These are phyloP conservation scores for Chamaecrista fasciculata DNA, from an alignment of 306 rosid species.

Conservation along the genomic window DNA sequence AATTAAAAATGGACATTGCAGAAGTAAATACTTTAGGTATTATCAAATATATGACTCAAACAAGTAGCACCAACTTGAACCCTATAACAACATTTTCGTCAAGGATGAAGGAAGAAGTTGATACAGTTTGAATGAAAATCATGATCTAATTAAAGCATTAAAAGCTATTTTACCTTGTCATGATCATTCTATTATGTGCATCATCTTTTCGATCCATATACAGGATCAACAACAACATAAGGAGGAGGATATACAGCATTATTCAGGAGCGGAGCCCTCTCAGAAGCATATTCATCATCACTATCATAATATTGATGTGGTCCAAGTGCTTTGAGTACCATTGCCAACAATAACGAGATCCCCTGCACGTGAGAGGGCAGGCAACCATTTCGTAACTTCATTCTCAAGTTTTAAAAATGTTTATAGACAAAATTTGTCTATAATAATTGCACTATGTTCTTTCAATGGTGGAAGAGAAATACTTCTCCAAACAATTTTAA, in stretches of 20 bases:
- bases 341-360: conserved; percentile 65
- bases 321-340: conserved; percentile 79
- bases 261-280: conserved; percentile 62
- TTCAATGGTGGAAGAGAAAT: conserved; percentile 13
- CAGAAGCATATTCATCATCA: conserved; percentile 68
- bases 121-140: neutral
- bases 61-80: neutral
- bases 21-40: neutral
- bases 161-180: conserved; percentile 46
- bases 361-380: conserved; percentile 45
- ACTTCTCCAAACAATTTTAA: neutral
- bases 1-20: neutral
- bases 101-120: conserved; percentile 1
- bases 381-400: conserved; percentile 16
- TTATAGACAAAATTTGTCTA: neutral
- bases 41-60: neutral
- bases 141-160: neutral
- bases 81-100: neutral
- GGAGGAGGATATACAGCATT: conserved; percentile 53
- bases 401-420: conserved; percentile 3
- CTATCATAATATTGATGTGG: conserved; percentile 67
- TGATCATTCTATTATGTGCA: conserved; percentile 42
- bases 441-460: conserved; percentile 1
- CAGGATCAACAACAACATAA: conserved; percentile 59
- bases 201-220: conserved; percentile 48